These are phyloP conservation scores for Cercophora samala DNA, from an alignment of 495 filamentous ascomycete species.

Conservation along the genomic window DNA sequence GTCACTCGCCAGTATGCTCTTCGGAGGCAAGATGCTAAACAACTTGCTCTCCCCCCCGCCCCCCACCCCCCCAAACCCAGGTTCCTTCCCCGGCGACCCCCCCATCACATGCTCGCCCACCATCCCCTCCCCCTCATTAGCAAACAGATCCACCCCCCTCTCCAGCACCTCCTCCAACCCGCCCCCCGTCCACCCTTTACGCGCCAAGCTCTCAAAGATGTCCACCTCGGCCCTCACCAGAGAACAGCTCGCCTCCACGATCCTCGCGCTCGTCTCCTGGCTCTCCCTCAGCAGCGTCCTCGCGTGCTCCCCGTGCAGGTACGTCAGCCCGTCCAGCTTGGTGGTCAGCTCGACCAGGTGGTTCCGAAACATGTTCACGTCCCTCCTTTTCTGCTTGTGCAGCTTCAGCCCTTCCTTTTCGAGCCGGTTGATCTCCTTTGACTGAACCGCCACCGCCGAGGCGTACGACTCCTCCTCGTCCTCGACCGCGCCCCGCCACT, in stretches of 20 bases:
- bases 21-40: conserved; percentile 57
- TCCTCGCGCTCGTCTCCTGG: conserved; percentile 55
- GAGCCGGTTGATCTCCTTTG: conserved; percentile 54
- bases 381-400: conserved; percentile 52
- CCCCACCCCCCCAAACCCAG: conserved; percentile 10
- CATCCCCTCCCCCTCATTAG: conserved; percentile 40
- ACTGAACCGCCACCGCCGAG: conserved; percentile 46
- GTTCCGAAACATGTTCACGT: conserved; percentile 49
- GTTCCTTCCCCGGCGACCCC: conserved; percentile 22
- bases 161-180: conserved; percentile 61
- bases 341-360: conserved; percentile 57
- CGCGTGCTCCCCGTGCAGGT: conserved; percentile 55
- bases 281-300: conserved; percentile 52
- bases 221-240: conserved; percentile 63
- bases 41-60: conserved; percentile 43
- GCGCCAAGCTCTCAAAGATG: conserved; percentile 60
- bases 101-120: conserved; percentile 14
- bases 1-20: conserved; percentile 50
- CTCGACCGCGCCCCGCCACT: conserved; percentile 54
- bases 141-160: conserved; percentile 59
- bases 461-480: conserved; percentile 59
- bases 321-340: conserved; percentile 59
- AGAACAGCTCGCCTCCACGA: conserved; percentile 58
- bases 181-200: conserved; percentile 63
- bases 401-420: conserved; percentile 60